Base-by-base conservation (phyloP, 2,329 filamentous ascomycete species). In the Purpureocillium takamizusanense region DNA sequence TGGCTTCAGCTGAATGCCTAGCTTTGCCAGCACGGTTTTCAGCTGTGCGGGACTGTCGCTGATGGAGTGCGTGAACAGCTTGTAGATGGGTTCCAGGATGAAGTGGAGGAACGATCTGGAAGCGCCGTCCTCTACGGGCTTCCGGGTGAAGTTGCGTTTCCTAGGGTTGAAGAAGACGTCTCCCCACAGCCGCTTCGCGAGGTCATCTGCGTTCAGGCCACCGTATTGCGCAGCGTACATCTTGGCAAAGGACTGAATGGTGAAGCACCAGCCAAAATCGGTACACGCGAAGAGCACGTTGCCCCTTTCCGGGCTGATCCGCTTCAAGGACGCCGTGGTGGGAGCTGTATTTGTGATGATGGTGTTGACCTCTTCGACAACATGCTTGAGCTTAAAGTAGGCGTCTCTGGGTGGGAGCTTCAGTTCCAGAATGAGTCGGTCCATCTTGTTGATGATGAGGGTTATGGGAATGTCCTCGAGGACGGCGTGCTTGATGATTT, bases 311-410 rank as follows among this genome's bases (percentile, higher is more conserved):
- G 92, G 92, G 49, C 90, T 97, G 45, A 98, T 63, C 46, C 92
- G 78, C 61, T 78, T 79, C 44, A 75, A 78, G 53, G 86, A 86
- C 21, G 89, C 88, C 50, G 78, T 77, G 2, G 86, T 83, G 4
- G 92, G 90, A 21, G 88, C 71, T 3, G 85, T 83, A 56, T 85
- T 88, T 56, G 94, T 86, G 52, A 98, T 97, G 49, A 92, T 70
- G 1, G 87, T 95, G 63, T 98, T 98, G 61, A 98, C 89, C 62
- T 97, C 87, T 61, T 98, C 92, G 38, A 98, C 79, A n/a, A 95
- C 88, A 59, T 97, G 89, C 65, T 95, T 97, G 39, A 98, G 71
- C 70, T 98, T 98, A 72, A 95, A 97, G 66, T 98, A 98, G 11
- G 92, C 92, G 57, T 98, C 92, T 47, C 81, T 86, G 2, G 92